These are phyloP conservation scores for Melastoma malabathricum DNA, from an alignment of 345 rosid genomes.

Conservation along the genomic window DNA sequence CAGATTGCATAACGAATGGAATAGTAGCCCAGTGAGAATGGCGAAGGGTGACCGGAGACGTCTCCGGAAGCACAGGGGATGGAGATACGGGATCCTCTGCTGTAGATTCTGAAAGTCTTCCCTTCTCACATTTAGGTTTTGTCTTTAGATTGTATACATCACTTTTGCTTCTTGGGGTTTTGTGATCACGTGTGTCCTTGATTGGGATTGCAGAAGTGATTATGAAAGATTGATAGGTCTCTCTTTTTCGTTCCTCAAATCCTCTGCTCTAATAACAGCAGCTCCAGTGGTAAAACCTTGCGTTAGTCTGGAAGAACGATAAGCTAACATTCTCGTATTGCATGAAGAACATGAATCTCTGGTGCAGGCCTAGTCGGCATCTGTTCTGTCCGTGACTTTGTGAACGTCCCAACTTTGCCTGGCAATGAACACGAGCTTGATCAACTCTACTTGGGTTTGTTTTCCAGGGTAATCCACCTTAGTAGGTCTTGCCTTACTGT, in stretches of 20 bases:
- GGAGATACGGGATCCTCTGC: constrained; percentile 23
- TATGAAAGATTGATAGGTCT: too few relatives aligned
- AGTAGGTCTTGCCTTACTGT: neutral
- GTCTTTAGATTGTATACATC: constrained; percentile 4
- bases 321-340: too few relatives aligned
- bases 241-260: too few relatives aligned
- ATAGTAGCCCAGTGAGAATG: constrained; percentile 34
- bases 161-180: neutral
- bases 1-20: constrained; percentile 32
- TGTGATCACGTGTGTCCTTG: too few relatives aligned
- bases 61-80: constrained; percentile 10
- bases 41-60: constrained; percentile 12
- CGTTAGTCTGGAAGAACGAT: too few relatives aligned
- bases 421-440: neutral
- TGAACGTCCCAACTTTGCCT: neutral
- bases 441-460: neutral
- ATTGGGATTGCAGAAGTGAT: too few relatives aligned
- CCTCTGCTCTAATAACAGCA: too few relatives aligned
- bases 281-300: too few relatives aligned
- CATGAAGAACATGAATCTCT: too few relatives aligned
- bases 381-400: too few relatives aligned
- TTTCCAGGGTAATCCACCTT: neutral
- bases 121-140: neutral
- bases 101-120: constrained; percentile 16
- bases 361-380: too few relatives aligned